Percentiles rank a stretch among this genome's conserved stretches.
These are phyloP conservation scores for Candida suzukii DNA, from an alignment of 805 yeast genomes.

Conservation along the genomic window DNA sequence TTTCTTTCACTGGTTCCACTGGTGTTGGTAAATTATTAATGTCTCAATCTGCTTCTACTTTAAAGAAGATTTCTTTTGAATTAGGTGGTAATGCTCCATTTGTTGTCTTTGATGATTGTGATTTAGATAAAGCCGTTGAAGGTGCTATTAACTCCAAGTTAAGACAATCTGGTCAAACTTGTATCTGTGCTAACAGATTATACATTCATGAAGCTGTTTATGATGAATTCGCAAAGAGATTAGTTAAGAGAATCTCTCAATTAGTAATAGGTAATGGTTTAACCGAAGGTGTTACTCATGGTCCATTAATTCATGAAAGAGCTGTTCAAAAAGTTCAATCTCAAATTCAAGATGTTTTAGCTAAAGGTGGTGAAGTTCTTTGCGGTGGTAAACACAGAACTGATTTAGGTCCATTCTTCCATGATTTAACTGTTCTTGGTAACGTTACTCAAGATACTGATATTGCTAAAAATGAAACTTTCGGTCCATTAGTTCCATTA, in stretches of 20 bases:
- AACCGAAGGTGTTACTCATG: conserved; percentile 54
- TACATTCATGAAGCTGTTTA: conserved; percentile 60
- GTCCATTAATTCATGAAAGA: conserved; percentile 63
- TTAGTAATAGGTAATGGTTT: conserved; percentile 60
- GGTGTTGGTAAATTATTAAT: conserved; percentile 62
- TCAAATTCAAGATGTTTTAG: conserved; percentile 61
- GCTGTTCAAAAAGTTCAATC: conserved; percentile 54
- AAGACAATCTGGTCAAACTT: conserved; percentile 75
- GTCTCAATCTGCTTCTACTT: conserved; percentile 51
- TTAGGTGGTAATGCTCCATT: conserved; percentile 82
- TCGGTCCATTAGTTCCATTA: conserved; percentile 75
- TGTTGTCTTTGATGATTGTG: conserved; percentile 68
- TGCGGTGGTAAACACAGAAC: conserved; percentile 52
- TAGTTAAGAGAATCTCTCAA: conserved; percentile 37
- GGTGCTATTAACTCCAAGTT: conserved; percentile 63
- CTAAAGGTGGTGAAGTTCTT: conserved; percentile 57
- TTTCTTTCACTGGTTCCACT: conserved; percentile 78
- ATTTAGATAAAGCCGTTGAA: conserved; percentile 57
- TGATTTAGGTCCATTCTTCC: conserved; percentile 57
- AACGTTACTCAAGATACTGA: conserved; percentile 51
- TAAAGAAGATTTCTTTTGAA: conserved; percentile 68
- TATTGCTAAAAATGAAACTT: conserved; percentile 65
- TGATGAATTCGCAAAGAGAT: conserved; percentile 47
- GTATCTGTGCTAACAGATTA: conserved; percentile 72
- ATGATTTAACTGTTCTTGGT: conserved; percentile 60